Percentiles rank a stretch among this genome's conserved stretches.
phyloP scores from a whole-genome alignment of 129 eudicot genomes.

The Tagetes erecta region DNA sequence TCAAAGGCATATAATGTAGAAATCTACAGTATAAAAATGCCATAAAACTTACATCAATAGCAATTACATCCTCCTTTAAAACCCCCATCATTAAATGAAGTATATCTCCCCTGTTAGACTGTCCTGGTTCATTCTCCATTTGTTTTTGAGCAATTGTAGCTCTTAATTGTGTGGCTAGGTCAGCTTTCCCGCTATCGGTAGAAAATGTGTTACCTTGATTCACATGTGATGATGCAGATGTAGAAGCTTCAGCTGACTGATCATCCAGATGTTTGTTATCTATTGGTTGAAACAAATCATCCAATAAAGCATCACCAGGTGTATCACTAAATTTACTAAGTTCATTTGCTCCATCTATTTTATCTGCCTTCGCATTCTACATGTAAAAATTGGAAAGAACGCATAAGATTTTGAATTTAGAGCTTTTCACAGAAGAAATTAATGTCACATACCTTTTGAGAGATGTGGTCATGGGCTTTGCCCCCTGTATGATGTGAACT shows the following conservation, averaged over 20 bases:
- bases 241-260: constrained; percentile 65
- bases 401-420: constrained; percentile 3
- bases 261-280: constrained; percentile 53
- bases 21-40: constrained; percentile 20
- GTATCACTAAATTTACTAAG: constrained; percentile 91
- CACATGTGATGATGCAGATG: constrained; percentile 63
- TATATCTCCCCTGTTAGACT: constrained; percentile 71
- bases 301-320: constrained; percentile 95
- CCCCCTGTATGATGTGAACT: constrained; percentile 39
- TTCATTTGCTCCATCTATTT: constrained; percentile 52
- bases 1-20: constrained; percentile 17
- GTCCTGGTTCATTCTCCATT: constrained; percentile 74
- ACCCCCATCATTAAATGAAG: constrained; percentile 88
- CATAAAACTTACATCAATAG: constrained; percentile 56
- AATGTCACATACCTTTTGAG: constrained; percentile 42
- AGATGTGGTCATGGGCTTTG: constrained; percentile 50
- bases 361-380: constrained; percentile 42
- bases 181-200: constrained; percentile 58
- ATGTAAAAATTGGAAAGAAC: neutral
- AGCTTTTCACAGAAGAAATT: neutral
- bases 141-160: constrained; percentile 92
- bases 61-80: constrained; percentile 79
- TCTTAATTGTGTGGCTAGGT: constrained; percentile 77
- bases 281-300: constrained; percentile 79
- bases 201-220: constrained; percentile 40